Evolutionary conservation across 2,329 filamentous ascomycete genomes (phyloP).

Genomic region (Pseudopithomyces chartarum): DNA sequence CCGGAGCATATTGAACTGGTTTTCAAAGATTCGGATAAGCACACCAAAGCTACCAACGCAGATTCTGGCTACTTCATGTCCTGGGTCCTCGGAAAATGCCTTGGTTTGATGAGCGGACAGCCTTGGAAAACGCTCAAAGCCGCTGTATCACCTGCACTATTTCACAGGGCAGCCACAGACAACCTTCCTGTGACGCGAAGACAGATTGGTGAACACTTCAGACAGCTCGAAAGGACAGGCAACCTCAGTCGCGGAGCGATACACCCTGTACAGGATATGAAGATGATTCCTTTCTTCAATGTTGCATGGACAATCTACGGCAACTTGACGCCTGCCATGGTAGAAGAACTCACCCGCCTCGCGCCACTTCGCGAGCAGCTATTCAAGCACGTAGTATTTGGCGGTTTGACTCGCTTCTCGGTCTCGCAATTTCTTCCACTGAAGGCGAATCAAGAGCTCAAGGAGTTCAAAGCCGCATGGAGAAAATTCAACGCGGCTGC

Average conservation of each 20-base stretch:
- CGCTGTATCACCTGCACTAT: too few relatives aligned
- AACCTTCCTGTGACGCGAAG: too few relatives aligned
- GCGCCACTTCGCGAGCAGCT: constrained; percentile 37
- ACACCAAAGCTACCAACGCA: constrained; percentile 50
- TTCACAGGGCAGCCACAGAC: too few relatives aligned
- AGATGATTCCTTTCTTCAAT: constrained; percentile 44
- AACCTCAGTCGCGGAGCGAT: background rate
- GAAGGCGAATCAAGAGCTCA: constrained; percentile 23
- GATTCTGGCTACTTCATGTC: constrained; percentile 49
- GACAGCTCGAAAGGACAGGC: background rate
- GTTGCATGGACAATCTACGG: constrained; percentile 38
- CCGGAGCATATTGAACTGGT: constrained; percentile 43
- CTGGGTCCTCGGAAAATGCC: constrained; percentile 49
- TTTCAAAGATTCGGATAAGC: constrained; percentile 52
- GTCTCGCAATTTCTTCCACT: constrained; percentile 34
- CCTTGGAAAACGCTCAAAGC: constrained; percentile 26
- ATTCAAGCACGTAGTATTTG: constrained; percentile 41
- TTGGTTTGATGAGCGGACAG: constrained; percentile 47
- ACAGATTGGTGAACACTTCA: background rate
- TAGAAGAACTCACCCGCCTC: constrained; percentile 4
- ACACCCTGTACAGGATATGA: background rate
- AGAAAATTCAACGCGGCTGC: constrained; percentile 40
- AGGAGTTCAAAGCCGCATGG: constrained; percentile 16
- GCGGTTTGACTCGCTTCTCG: constrained; percentile 38
- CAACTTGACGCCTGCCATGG: constrained; percentile 20